These are phyloP conservation scores for Metrosideros polymorpha DNA, from an alignment of 441 rosid species.

Conservation along the genomic window DNA sequence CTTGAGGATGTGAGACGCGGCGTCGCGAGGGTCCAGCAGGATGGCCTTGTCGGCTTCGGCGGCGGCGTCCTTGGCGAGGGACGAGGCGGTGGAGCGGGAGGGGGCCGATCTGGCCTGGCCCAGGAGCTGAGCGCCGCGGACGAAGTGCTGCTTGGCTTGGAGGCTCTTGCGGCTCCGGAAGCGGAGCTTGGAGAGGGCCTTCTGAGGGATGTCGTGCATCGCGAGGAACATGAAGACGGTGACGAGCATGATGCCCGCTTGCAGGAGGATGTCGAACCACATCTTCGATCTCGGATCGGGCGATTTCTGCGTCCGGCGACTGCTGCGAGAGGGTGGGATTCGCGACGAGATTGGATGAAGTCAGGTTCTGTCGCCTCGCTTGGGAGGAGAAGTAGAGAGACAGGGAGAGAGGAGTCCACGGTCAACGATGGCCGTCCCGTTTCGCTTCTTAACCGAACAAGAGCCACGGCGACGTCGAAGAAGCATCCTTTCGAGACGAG, in stretches of 20 bases:
- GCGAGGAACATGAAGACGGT: slow-evolving; percentile 35
- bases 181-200: slow-evolving; percentile 37
- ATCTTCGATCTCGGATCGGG: slow-evolving; percentile 8
- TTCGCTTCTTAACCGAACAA: neutral
- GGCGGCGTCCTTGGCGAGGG: slow-evolving; percentile 45
- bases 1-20: slow-evolving; percentile 54
- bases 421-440: neutral
- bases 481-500: neutral
- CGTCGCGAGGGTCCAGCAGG: slow-evolving; percentile 46
- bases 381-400: neutral
- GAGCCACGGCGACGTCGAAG: neutral
- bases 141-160: slow-evolving; percentile 60
- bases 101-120: slow-evolving; percentile 42
- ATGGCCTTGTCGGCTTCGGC: slow-evolving; percentile 41
- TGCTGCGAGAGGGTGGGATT: neutral
- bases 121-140: slow-evolving; percentile 53
- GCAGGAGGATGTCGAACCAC: slow-evolving; percentile 40
- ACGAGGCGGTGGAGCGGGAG: slow-evolving; percentile 24
- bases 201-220: slow-evolving; percentile 50
- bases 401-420: neutral
- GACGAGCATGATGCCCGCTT: slow-evolving; percentile 25
- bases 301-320: neutral
- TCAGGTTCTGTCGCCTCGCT: neutral
- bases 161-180: slow-evolving; percentile 21
- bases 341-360: neutral